Evolutionary conservation across 176 grass and related monocot species (phyloP), one percentile per base, ranked within the genome.

Genomic region (Alopecurus myosuroides): DNA sequence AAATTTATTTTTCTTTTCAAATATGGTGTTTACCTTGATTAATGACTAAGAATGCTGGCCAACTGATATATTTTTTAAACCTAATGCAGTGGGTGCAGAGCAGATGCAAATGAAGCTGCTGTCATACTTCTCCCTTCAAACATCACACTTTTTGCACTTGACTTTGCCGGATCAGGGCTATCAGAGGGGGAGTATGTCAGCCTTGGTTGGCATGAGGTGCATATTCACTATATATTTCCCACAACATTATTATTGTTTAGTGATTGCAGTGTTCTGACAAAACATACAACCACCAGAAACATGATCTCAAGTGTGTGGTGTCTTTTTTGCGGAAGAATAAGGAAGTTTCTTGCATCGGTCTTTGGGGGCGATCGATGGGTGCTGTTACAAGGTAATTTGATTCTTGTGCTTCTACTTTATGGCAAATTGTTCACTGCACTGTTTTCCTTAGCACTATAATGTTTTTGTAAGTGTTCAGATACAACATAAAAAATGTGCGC

Each of bases 131-230:
- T 99, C 78, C 97, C 97, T 85, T 96, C 94, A 88, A 99, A 99
- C 88, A 99, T 99, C 65, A 92, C 97, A 36, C 85, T 99, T 60
- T 99, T 99, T 81, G 87, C 97, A 67, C 97, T 96, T 89, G 97
- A 99, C 65, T 99, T 99, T 85, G 94, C 97, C 15, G 97, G 97
- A 44, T 99, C 97, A 76, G 97, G 97, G 46, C 70, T 99, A 74
- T 99, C 97, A 76, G 90, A 76, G 53, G 97, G 97, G 81, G 89
- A 99, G 44, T 94, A 94, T 91, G 97, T 99, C 79, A 99, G 97
- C 72, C 97, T 99, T 86, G 97, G 97, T 92, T 99, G 97, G 97
- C 93, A 99, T 66, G 97, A 99, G 97, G 97, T 99, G 76, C 22
- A 29, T 74, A 86, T 40, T 49, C 45, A 68, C 79, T 58, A 67